Evolutionary conservation across 495 filamentous ascomycete species (phyloP).

Genomic region (Penicillium bovifimosum): DNA sequence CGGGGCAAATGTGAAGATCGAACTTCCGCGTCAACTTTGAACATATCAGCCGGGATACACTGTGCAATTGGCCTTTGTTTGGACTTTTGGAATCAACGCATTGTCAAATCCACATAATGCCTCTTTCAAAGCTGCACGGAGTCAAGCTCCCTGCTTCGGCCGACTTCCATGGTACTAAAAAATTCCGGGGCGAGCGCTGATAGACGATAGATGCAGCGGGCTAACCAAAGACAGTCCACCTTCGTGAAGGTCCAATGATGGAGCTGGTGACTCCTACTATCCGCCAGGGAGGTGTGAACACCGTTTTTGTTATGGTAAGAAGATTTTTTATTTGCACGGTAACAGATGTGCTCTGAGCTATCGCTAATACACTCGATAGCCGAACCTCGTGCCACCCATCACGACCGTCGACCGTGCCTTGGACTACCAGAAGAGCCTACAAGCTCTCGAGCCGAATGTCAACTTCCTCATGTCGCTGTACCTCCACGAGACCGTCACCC

Average conservation of each 20-base stretch:
- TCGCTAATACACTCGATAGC: slow-evolving; percentile 31
- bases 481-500: slow-evolving; percentile 70
- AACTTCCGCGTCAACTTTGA: slow-evolving; percentile 3
- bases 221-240: slow-evolving; percentile 43
- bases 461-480: slow-evolving; percentile 88
- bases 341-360: slow-evolving; percentile 7
- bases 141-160: slow-evolving; percentile 65
- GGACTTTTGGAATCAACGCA: neutral
- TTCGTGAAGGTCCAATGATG: slow-evolving; percentile 78
- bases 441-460: slow-evolving; percentile 63
- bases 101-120: slow-evolving; percentile 21
- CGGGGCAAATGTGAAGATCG: slow-evolving; percentile 11
- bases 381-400: slow-evolving; percentile 69
- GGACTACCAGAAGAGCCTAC: slow-evolving; percentile 64
- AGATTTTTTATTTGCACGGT: neutral
- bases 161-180: slow-evolving; percentile 55
- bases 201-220: slow-evolving; percentile 1
- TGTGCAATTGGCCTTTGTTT: neutral
- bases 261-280: slow-evolving; percentile 75
- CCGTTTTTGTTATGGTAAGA: slow-evolving; percentile 74
- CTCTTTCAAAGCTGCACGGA: slow-evolving; percentile 37
- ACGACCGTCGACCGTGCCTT: slow-evolving; percentile 69
- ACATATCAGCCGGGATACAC: neutral
- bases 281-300: slow-evolving; percentile 66
- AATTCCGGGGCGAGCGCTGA: slow-evolving; percentile 27